Base-by-base conservation (phyloP, 2,329 filamentous ascomycete species). In the Neophaeococcomyces mojaviensis region DNA sequence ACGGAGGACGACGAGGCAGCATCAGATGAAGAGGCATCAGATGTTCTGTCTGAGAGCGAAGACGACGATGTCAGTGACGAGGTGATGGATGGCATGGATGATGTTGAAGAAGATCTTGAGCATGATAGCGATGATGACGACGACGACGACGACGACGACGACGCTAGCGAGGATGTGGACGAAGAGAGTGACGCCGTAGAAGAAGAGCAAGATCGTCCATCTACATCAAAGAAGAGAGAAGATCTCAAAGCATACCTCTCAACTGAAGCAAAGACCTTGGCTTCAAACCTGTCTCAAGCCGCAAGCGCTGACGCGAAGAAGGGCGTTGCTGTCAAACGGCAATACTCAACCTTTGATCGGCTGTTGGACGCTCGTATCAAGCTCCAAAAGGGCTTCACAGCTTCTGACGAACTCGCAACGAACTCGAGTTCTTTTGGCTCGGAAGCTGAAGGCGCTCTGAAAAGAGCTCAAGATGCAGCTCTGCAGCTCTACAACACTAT, bases 361-460 rank as follows among this genome's bases (percentile, higher is more conserved):
- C 77, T 97, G 1, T 76, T 98, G 26, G 94, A 95, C 66, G 78
- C 88, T 12, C 82, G 92, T 16, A 96, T 98, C 60, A 86, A 90
- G 50, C 69, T 98, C 15, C 94, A 98, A 64, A 97, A 96, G 64
- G 88, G 86, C 1, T 68, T 98, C 12, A 77, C 92, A 13, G 82
- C 86, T 0, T 55, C 62, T 47, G 59, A 52, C 2, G 60, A 69
- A 33, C 22, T 44, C 4, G 20, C 33, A 28, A 31, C 30, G 24
- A 3, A 18, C 10, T 10, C 28, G 2, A 22, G 9, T 8, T 3
- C 19, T 8, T 37, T 44, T 33, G 18, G 28, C 9, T 31, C 44
- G 15, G 48, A 55, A 7, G 40, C 51, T 16, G 46, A 53, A 19
- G 65, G 66, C 76, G 61, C 81, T 66, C 58, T 94, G 73, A 68